A percentile compares a stretch with the other conserved stretches of the same genome.
phyloP scores from a whole-genome alignment of 768 basidiomycete genomes.

The Xanthoconium stramineum region DNA sequence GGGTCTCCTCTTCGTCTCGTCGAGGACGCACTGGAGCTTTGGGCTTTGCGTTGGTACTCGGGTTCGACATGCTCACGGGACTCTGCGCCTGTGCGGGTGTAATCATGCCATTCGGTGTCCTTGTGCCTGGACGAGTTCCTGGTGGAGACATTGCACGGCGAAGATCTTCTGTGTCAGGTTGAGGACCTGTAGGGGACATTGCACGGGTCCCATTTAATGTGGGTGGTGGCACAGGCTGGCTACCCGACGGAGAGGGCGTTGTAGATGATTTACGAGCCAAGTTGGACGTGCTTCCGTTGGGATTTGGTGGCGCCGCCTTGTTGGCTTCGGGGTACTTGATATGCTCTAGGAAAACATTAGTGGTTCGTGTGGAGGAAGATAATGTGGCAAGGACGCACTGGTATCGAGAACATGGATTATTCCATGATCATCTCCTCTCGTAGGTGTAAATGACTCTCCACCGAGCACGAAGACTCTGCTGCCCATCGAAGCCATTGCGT shows the following conservation, averaged over 20 bases:
- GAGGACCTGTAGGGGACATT: conserved; percentile 57
- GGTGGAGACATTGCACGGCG: conserved; percentile 69
- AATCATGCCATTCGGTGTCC: conserved; percentile 32
- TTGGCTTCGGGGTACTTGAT: conserved; percentile 87
- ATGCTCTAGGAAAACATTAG: conserved; percentile 52
- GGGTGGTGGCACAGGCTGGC: conserved; percentile 28
- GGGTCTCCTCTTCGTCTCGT: conserved; percentile 38
- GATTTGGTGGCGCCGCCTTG: conserved; percentile 36
- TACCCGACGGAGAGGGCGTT: conserved; percentile 31
- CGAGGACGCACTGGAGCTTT: conserved; percentile 50
- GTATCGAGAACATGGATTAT: conserved; percentile 93
- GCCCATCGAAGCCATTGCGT: conserved; percentile 96
- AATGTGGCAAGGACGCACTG: conserved; percentile 50
- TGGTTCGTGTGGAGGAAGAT: background rate
- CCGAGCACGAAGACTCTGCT: conserved; percentile 90
- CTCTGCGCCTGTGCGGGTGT: conserved; percentile 9
- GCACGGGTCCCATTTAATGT: conserved; percentile 43
- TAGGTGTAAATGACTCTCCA: conserved; percentile 81
- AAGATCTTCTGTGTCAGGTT: conserved; percentile 51
- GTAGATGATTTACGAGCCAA: conserved; percentile 49
- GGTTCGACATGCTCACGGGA: conserved; percentile 4
- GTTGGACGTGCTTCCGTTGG: conserved; percentile 27
- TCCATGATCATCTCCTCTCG: conserved; percentile 73
- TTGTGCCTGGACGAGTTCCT: conserved; percentile 40
- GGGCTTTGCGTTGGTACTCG: conserved; percentile 40